Base-by-base conservation (phyloP, 2,329 filamentous ascomycete species). In the Aureobasidium sp. region DNA sequence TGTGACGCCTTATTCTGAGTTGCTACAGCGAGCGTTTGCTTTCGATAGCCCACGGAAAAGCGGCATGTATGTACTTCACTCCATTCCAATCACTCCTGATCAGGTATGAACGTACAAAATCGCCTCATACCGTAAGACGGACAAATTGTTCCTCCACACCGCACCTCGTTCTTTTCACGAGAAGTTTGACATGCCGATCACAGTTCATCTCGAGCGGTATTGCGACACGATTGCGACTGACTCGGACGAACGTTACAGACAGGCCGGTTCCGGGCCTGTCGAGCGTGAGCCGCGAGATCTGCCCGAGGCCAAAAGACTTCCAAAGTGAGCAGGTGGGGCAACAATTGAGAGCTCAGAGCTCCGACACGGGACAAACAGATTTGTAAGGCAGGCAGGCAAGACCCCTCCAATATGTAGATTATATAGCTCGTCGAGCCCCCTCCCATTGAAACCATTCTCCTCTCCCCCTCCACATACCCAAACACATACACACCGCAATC, bases 21-120 rank as follows among this genome's bases (percentile, higher is more conserved):
- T 57, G 53, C 41, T 57, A 46, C 39, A 46, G 26, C 41, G 20
- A 57, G 41, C 41, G 27, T 46, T 46, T 36, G 53, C 53, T 46
- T 57, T 52, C 50, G 32, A 52, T 27, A 39, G 34, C 20, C 13
- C 15, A 20, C 50, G 32, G 50, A 9, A 39, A 34, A 34, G n/a
- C 47, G 47, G 47, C 47, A 34, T 36, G 47, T 51, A 51, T 36
- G 17, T 36, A 51, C n/a, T 51, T 36, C 15, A 29, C 20, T 15
- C 17, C 47, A 34, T 20, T 12, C 3, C 4, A 36, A 20, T 20
- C 17, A 6, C 17, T n/a, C 15, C 3, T 34, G 29, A 12, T 13
- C 29, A 29, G 9, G 27, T 36, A 10, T 10, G 20, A 20, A 1
- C 13, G 10, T n/a, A 20, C n/a, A 27, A 47, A 17, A 27, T 8